A percentile compares a stretch with the other conserved stretches of the same genome.
These are phyloP conservation scores for Alternaria triticimaculans DNA, from an alignment of 2,329 filamentous ascomycete species.

Conservation along the genomic window DNA sequence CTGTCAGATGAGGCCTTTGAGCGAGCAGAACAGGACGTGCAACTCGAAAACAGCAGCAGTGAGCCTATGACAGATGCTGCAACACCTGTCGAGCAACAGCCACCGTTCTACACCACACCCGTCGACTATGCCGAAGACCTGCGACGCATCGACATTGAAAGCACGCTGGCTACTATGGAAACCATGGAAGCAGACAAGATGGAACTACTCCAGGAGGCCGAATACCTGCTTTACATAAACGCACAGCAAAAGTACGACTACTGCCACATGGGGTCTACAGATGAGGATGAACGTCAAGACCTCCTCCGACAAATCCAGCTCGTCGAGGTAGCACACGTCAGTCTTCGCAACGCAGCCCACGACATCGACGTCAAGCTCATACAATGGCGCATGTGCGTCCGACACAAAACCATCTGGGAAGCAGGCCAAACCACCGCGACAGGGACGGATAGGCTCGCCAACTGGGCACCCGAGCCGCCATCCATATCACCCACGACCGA, in stretches of 20 bases:
- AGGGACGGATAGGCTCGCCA: neutral
- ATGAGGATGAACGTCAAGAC: slow-evolving; percentile 24
- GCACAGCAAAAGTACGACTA: slow-evolving; percentile 30
- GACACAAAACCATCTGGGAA: slow-evolving; percentile 26
- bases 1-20: slow-evolving; percentile 25
- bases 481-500: neutral
- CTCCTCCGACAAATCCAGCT: slow-evolving; percentile 31
- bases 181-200: slow-evolving; percentile 22
- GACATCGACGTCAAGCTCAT: slow-evolving; percentile 24
- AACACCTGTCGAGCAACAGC: slow-evolving; percentile 3
- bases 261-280: slow-evolving; percentile 17
- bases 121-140: slow-evolving; percentile 32
- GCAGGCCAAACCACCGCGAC: neutral
- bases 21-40: slow-evolving; percentile 9
- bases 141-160: slow-evolving; percentile 16
- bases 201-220: slow-evolving; percentile 26
- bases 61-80: neutral
- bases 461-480: slow-evolving; percentile 21
- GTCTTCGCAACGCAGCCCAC: slow-evolving; percentile 22
- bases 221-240: slow-evolving; percentile 25
- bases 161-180: slow-evolving; percentile 14
- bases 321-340: slow-evolving; percentile 24
- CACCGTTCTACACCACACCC: slow-evolving; percentile 25
- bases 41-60: slow-evolving; percentile 2
- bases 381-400: slow-evolving; percentile 23